Percentiles rank a stretch among this genome's conserved stretches.
These are phyloP conservation scores for Colletotrichum sp. DNA, from an alignment of 2,329 filamentous ascomycete species.

Conservation along the genomic window DNA sequence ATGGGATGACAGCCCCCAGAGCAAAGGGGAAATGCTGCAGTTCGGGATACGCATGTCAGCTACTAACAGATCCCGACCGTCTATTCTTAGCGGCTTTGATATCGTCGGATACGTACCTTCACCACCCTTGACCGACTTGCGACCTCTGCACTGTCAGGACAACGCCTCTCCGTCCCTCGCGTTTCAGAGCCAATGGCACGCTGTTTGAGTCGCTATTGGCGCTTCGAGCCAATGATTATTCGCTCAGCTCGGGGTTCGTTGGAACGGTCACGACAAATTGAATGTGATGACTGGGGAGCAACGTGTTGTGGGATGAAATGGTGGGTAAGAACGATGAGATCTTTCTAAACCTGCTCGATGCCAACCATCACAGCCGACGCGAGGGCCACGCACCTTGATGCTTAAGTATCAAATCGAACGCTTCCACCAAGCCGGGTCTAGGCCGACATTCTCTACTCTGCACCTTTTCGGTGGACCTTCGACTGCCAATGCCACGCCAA, in stretches of 20 bases:
- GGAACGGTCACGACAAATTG: neutral
- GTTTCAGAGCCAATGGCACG: constrained; percentile 14
- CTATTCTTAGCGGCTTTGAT: constrained; percentile 14
- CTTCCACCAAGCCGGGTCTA: neutral
- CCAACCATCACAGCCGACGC: neutral
- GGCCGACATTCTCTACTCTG: neutral
- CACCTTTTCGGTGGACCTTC: neutral
- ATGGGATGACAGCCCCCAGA: constrained; percentile 7
- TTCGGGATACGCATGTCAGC: constrained; percentile 2
- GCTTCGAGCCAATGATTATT: neutral
- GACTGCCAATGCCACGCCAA: neutral
- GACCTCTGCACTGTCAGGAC: constrained; percentile 2
- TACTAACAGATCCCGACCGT: neutral
- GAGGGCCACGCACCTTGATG: neutral
- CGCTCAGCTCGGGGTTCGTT: neutral
- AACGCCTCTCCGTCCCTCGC: neutral
- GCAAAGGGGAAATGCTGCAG: neutral
- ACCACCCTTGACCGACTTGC: constrained; percentile 2
- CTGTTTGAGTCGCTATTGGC: neutral
- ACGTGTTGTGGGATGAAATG: neutral
- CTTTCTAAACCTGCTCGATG: neutral
- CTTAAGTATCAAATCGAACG: neutral
- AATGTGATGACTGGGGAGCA: neutral
- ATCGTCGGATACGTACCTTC: neutral
- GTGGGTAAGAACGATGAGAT: neutral